These are phyloP conservation scores for Linum tenue DNA, from an alignment of 345 rosid species.

Conservation along the genomic window DNA sequence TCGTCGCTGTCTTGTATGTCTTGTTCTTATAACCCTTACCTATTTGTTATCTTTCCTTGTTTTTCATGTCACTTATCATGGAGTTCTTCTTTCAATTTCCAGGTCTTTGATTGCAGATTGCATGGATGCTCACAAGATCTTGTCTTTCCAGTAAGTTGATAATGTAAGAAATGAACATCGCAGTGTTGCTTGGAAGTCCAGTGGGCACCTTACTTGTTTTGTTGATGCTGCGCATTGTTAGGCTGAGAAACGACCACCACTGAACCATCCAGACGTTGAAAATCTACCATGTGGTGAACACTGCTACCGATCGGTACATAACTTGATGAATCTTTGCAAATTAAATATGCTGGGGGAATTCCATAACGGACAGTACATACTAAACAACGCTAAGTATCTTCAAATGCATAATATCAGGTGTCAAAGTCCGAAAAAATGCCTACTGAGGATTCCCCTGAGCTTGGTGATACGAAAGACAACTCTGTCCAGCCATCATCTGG, in stretches of 20 bases:
- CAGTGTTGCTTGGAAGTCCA: conserved; percentile 13
- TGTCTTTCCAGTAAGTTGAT: conserved; percentile 72
- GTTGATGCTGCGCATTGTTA: conserved; percentile 19
- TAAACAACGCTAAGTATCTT: conserved; percentile 11
- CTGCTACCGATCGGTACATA: conserved; percentile 62
- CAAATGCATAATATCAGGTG: conserved; percentile 33
- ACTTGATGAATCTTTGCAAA: conserved; percentile 6
- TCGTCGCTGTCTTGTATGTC: conserved; percentile 89
- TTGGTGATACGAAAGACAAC: conserved; percentile 41
- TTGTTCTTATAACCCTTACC: conserved; percentile 8
- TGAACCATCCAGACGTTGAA: conserved; percentile 54
- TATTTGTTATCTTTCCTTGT: conserved; percentile 6
- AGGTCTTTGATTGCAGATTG: conserved; percentile 98
- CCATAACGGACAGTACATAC: conserved; percentile 6
- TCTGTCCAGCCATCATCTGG: conserved; percentile 39
- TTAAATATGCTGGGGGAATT: conserved; percentile 6
- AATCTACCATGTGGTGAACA: conserved; percentile 66
- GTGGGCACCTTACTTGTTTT: conserved; percentile 21
- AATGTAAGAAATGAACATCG: conserved; percentile 18
- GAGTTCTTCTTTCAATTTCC: conserved; percentile 18
- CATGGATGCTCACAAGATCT: conserved; percentile 99
- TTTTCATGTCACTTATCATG: neutral
- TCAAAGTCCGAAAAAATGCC: conserved; percentile 45
- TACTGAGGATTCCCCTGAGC: conserved; percentile 22
- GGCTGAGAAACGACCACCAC: conserved; percentile 78